These are phyloP conservation scores for Lasiodiplodia sp. DNA, from an alignment of 2,329 filamentous ascomycete species.

Conservation along the genomic window DNA sequence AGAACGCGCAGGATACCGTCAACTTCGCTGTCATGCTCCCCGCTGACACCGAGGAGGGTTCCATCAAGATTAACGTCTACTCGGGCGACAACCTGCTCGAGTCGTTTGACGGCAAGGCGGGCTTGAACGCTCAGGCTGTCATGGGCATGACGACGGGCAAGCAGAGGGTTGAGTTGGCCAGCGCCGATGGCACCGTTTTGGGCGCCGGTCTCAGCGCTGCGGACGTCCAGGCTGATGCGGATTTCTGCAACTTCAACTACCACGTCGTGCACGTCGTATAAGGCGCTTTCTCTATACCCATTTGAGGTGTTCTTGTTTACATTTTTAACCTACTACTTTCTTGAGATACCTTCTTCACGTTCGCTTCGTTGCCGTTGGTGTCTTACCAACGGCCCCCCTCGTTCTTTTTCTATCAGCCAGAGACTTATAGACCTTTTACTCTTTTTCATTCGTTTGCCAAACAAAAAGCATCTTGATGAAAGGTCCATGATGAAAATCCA, in stretches of 20 bases:
- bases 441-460: background rate
- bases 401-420: background rate
- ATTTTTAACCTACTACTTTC: background rate
- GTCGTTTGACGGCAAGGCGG: constrained; percentile 21
- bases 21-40: constrained; percentile 27
- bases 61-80: constrained; percentile 19
- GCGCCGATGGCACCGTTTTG: background rate
- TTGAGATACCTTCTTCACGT: background rate
- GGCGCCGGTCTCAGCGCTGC: constrained; percentile 9
- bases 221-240: constrained; percentile 20
- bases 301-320: background rate
- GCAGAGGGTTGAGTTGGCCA: constrained; percentile 15
- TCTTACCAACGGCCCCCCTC: background rate
- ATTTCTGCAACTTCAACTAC: constrained; percentile 29
- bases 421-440: background rate
- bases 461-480: background rate
- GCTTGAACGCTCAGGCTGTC: constrained; percentile 18
- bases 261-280: constrained; percentile 21
- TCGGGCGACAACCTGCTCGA: constrained; percentile 8
- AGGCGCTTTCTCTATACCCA: background rate
- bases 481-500: background rate
- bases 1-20: constrained; percentile 25
- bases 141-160: constrained; percentile 12
- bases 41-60: background rate
- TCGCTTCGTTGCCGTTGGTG: background rate